phyloP scores from a whole-genome alignment of 306 rosid genomes.

The Carpinus fangiana region DNA sequence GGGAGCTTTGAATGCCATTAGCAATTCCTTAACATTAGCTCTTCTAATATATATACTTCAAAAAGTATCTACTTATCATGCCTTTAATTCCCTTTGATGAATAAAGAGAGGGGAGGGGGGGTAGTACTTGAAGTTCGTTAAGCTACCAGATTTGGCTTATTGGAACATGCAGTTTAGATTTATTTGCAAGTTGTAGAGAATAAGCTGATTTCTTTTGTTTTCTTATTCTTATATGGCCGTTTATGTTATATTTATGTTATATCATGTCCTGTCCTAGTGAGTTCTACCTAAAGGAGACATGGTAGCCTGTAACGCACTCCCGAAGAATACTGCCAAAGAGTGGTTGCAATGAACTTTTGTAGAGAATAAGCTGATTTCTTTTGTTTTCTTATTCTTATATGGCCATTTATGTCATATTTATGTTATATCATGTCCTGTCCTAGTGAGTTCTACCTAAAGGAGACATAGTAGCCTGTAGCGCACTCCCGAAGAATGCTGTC shows the following conservation, averaged over 20 bases:
- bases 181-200: neutral
- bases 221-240: neutral
- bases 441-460: neutral
- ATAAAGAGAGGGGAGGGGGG: neutral
- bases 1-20: neutral
- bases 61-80: neutral
- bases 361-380: too few relatives aligned
- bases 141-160: neutral
- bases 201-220: neutral
- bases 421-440: too few relatives aligned
- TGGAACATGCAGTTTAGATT: neutral
- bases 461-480: neutral
- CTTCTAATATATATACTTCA: neutral
- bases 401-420: too few relatives aligned
- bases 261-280: neutral
- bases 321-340: neutral
- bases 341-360: neutral
- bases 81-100: neutral
- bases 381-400: too few relatives aligned
- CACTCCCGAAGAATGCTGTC: neutral
- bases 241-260: neutral
- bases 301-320: neutral
- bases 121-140: neutral
- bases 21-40: neutral
- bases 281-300: neutral